These are phyloP conservation scores for Colletotrichum tropicicola DNA, from an alignment of 2,329 filamentous ascomycete genomes.

Conservation along the genomic window DNA sequence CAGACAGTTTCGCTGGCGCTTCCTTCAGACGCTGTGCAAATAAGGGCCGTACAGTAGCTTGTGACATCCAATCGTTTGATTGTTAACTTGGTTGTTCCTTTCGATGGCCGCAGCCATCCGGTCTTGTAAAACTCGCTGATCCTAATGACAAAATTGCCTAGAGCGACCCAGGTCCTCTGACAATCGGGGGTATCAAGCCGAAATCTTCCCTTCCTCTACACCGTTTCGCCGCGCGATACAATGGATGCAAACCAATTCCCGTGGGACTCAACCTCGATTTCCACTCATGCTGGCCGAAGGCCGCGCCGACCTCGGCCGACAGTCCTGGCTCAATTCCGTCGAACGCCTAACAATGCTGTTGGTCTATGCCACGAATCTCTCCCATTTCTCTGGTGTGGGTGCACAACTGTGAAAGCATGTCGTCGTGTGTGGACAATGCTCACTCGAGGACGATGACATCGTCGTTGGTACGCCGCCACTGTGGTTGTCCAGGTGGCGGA, in stretches of 20 bases:
- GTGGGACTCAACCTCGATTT: neutral
- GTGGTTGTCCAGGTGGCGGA: slow-evolving; percentile 28
- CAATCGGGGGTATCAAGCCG: neutral
- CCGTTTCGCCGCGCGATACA: neutral
- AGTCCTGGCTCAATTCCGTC: neutral
- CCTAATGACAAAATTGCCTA: neutral
- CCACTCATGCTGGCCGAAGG: neutral
- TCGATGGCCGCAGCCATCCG: no score
- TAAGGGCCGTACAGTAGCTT: no score
- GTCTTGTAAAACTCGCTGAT: neutral
- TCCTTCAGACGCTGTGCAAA: no score
- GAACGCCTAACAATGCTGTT: neutral
- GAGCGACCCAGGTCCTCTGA: neutral
- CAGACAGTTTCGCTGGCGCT: neutral
- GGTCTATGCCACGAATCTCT: neutral
- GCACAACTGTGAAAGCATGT: neutral
- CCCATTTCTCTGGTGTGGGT: neutral
- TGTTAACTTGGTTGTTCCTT: no score
- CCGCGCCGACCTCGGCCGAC: neutral
- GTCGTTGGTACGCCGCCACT: slow-evolving; percentile 35
- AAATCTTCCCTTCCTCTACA: neutral
- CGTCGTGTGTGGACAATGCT: neutral
- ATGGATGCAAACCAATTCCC: neutral
- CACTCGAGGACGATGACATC: slow-evolving; percentile 44
- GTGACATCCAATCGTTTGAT: no score